phyloP scores from a whole-genome alignment of 2,329 filamentous ascomycete genomes.

The Pyrenophora graminea region DNA sequence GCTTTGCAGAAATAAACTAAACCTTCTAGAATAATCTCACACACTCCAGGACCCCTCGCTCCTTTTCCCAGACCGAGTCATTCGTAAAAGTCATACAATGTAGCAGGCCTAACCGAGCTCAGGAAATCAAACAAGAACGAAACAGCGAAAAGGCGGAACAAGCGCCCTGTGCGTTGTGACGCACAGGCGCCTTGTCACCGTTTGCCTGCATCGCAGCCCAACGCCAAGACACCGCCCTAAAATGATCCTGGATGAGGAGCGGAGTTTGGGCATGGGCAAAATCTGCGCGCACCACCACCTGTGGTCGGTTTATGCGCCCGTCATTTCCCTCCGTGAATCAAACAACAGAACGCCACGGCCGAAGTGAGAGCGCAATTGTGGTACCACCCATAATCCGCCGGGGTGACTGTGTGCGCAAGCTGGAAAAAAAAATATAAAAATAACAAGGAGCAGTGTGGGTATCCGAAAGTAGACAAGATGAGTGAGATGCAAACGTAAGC shows the following conservation, averaged over 20 bases:
- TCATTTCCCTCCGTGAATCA: conserved; percentile 18
- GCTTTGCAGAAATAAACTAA: conserved; percentile 6
- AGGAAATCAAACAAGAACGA: conserved; percentile 5
- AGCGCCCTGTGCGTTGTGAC: conserved; percentile 2
- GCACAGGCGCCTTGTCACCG: conserved; percentile 5
- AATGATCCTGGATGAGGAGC: conserved; percentile 3
- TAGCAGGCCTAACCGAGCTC: not conserved
- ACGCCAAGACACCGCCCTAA: conserved; percentile 9
- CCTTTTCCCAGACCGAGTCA: not conserved
- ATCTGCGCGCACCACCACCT: too few relatives aligned
- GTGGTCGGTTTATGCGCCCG: too few relatives aligned
- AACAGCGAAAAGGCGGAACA: not conserved
- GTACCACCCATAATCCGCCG: conserved; percentile 5
- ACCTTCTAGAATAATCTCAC: conserved; percentile 9
- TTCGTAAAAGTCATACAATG: conserved; percentile 4
- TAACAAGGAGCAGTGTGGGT: conserved; percentile 25
- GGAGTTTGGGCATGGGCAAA: not conserved
- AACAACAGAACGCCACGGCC: conserved; percentile 19
- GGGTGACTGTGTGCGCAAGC: conserved; percentile 6
- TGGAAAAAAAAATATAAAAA: conserved; percentile 2
- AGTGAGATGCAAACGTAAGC: conserved; percentile 8
- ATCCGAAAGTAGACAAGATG: conserved; percentile 23
- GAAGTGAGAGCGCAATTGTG: conserved; percentile 17
- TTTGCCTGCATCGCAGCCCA: conserved; percentile 13
- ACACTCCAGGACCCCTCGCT: not conserved